These are phyloP conservation scores for Aspergillus fumigatiaffinis DNA, from an alignment of 2,329 filamentous ascomycete species.

Conservation along the genomic window DNA sequence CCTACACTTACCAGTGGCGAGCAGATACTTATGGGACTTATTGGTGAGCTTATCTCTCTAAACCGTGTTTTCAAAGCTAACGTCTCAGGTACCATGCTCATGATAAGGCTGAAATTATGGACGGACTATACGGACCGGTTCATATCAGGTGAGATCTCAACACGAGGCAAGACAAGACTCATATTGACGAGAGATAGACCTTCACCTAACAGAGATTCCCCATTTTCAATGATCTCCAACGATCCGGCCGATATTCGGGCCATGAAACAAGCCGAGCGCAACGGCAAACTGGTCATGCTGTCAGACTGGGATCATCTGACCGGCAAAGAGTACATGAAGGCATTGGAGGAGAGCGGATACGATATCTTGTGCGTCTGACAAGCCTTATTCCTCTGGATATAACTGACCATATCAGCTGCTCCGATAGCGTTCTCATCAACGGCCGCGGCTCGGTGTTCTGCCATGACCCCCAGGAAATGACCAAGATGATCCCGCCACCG, in stretches of 20 bases:
- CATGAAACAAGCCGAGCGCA: constrained; percentile 49
- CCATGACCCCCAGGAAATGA: constrained; percentile 12
- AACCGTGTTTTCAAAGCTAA: not conserved
- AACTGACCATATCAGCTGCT: constrained; percentile 11
- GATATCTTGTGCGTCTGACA: constrained; percentile 17
- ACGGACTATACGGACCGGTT: constrained; percentile 55
- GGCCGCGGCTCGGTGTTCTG: constrained; percentile 18
- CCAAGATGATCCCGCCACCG: constrained; percentile 4
- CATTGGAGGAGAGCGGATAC: constrained; percentile 20
- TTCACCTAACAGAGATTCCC: constrained; percentile 23
- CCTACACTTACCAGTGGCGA: constrained; percentile 51
- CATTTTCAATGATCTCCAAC: constrained; percentile 50
- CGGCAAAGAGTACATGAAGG: constrained; percentile 42
- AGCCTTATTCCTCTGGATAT: not conserved
- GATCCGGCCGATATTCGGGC: constrained; percentile 37
- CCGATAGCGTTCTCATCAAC: constrained; percentile 19
- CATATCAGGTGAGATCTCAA: constrained; percentile 20
- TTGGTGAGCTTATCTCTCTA: constrained; percentile 43
- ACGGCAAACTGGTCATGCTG: constrained; percentile 48
- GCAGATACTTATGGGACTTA: constrained; percentile 55
- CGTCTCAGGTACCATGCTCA: constrained; percentile 47
- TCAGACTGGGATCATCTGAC: constrained; percentile 56
- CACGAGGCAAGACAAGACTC: not conserved
- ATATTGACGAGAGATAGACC: not conserved
- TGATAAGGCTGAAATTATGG: constrained; percentile 52